Evolutionary conservation across 495 filamentous ascomycete genomes (phyloP).

Genomic region (Delitschia confertaspora): DNA sequence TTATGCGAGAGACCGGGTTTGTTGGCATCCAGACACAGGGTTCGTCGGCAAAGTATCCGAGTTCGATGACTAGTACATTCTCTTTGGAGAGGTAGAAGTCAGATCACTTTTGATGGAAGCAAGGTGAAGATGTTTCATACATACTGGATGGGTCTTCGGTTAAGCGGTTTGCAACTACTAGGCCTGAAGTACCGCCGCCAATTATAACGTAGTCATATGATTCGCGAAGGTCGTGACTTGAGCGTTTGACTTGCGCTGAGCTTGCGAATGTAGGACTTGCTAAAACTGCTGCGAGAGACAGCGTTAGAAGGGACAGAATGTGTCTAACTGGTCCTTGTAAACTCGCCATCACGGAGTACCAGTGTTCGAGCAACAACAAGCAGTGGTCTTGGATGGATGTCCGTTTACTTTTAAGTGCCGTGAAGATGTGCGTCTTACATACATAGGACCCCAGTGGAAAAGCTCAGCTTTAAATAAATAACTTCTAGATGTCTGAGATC

Average conservation of each 20-base stretch:
- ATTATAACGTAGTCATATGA: slow-evolving; percentile 24
- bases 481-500: too few species aligned
- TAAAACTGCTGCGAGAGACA: too few species aligned
- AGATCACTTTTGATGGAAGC: neutral
- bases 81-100: slow-evolving; percentile 1
- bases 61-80: slow-evolving; percentile 21
- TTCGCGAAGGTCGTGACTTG: slow-evolving; percentile 2
- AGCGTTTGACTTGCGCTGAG: slow-evolving; percentile 7
- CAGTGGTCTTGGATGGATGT: too few species aligned
- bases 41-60: slow-evolving; percentile 18
- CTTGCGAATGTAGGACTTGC: neutral
- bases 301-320: too few species aligned
- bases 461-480: too few species aligned
- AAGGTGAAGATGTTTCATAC: neutral
- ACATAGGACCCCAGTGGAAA: too few species aligned
- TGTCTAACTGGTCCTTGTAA: too few species aligned
- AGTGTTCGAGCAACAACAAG: too few species aligned
- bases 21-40: slow-evolving; percentile 7
- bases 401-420: too few species aligned
- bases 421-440: too few species aligned
- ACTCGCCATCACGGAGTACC: too few species aligned
- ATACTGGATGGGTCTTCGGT: slow-evolving; percentile 15
- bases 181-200: slow-evolving; percentile 19
- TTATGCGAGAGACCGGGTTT: neutral
- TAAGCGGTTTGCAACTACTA: slow-evolving; percentile 16